Conservation (phyloP, 495 filamentous ascomycete genomes). For the Penicillium canariense region DNA sequence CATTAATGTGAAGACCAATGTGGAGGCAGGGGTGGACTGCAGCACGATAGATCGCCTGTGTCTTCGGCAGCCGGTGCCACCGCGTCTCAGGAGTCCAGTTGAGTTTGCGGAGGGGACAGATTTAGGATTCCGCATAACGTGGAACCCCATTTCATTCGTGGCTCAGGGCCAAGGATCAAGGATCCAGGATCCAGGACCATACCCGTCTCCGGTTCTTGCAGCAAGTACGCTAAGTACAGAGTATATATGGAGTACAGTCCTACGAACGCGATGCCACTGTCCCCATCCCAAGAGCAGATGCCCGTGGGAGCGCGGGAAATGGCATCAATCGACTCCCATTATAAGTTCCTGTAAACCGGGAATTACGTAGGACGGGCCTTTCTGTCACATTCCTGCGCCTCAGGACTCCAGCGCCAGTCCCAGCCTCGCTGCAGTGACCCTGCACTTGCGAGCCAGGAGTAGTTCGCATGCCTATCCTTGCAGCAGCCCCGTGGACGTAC, state of each 20-base stretch:
- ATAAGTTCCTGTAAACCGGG: too few relatives aligned
- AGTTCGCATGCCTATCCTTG: constrained; percentile 28
- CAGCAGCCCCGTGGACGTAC: constrained; percentile 7
- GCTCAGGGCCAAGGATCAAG: not conserved
- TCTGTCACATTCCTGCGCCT: constrained; percentile 16
- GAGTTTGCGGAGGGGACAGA: not conserved
- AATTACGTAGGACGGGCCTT: not conserved
- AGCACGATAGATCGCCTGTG: not conserved
- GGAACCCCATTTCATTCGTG: not conserved
- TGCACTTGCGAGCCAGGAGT: constrained; percentile 26
- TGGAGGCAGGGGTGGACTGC: too few relatives aligned
- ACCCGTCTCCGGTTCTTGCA: too few relatives aligned
- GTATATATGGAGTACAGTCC: too few relatives aligned
- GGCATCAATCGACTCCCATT: too few relatives aligned
- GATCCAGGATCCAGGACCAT: too few relatives aligned
- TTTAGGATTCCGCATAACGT: not conserved
- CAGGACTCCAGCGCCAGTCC: constrained; percentile 13
- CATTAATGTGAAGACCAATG: constrained; percentile 6
- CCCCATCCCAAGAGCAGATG: constrained; percentile 14
- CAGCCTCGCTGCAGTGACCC: constrained; percentile 14
- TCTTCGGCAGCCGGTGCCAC: not conserved
- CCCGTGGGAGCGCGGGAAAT: constrained; percentile 14
- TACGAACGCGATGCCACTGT: not conserved
- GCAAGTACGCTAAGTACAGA: too few relatives aligned
- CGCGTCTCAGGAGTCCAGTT: constrained; percentile 1